These are phyloP conservation scores for Pythium biforme DNA, from an alignment of 352 stramenopile genomes.

Conservation along the genomic window DNA sequence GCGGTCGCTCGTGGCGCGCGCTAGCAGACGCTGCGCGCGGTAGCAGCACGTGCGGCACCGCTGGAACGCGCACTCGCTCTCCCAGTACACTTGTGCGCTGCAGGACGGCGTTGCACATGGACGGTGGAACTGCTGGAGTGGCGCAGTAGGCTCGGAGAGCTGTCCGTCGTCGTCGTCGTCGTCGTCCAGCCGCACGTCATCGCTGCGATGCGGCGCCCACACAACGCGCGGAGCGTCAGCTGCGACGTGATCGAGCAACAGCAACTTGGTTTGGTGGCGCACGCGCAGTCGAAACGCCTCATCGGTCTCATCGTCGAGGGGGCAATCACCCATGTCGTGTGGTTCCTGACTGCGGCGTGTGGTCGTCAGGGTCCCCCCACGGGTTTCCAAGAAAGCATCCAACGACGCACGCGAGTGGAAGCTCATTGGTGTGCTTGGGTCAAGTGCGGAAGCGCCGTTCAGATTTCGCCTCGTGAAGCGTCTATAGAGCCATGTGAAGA, in stretches of 20 bases:
- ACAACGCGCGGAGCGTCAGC: slow-evolving; percentile 41
- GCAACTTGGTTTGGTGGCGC: slow-evolving; percentile 57
- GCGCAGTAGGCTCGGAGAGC: neutral
- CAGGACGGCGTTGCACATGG: slow-evolving; percentile 38
- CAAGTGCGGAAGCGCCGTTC: neutral
- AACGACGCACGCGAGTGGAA: slow-evolving; percentile 6
- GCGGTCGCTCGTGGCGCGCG: slow-evolving; percentile 13
- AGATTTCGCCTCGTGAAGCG: neutral
- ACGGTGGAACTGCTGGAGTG: slow-evolving; percentile 23
- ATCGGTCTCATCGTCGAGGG: slow-evolving; percentile 22
- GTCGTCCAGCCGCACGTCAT: slow-evolving; percentile 11
- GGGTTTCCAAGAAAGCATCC: slow-evolving; percentile 2
- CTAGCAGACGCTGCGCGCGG: slow-evolving; percentile 48
- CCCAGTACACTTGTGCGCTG: slow-evolving; percentile 31
- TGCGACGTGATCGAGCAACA: slow-evolving; percentile 43
- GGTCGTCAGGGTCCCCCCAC: neutral
- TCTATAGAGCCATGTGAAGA: neutral
- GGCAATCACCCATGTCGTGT: neutral
- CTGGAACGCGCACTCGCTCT: slow-evolving; percentile 46
- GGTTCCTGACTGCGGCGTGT: neutral
- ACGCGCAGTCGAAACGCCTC: slow-evolving; percentile 61
- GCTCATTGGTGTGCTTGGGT: neutral
- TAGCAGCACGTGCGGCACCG: slow-evolving; percentile 71
- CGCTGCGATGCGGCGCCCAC: slow-evolving; percentile 51
- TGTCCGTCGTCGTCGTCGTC: neutral